Evolutionary conservation across 805 yeast species (phyloP).

Genomic region (Myxozyma udenii): DNA sequence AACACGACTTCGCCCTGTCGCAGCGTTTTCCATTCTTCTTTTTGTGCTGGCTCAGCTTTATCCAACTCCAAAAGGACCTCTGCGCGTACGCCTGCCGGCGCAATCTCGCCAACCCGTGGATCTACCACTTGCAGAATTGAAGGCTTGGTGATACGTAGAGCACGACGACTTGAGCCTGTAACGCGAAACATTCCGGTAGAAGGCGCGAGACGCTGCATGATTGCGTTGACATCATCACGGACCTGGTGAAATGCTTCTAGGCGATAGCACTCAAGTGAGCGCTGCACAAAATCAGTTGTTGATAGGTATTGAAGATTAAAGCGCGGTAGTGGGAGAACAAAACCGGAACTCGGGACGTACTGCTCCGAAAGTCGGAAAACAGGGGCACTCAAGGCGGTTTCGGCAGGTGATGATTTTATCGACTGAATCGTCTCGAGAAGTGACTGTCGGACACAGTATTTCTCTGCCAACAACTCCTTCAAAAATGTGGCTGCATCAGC

Average conservation of each 20-base stretch:
- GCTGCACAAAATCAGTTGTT: slow-evolving; percentile 34
- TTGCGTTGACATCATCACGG: slow-evolving; percentile 30
- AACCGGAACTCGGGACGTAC: slow-evolving; percentile 2
- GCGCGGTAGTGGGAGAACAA: slow-evolving; percentile 27
- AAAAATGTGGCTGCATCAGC: background rate
- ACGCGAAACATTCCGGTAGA: slow-evolving; percentile 14
- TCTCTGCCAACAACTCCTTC: background rate
- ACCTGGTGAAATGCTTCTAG: slow-evolving; percentile 31
- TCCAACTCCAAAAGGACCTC: slow-evolving; percentile 33
- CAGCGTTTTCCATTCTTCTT: slow-evolving; percentile 36
- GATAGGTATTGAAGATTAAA: slow-evolving; percentile 36
- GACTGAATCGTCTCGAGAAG: background rate
- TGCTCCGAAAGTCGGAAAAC: slow-evolving; percentile 10
- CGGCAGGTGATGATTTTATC: slow-evolving; percentile 17
- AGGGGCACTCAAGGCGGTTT: slow-evolving; percentile 7
- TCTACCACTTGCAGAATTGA: slow-evolving; percentile 31
- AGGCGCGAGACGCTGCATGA: slow-evolving; percentile 29
- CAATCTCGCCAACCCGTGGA: slow-evolving; percentile 32
- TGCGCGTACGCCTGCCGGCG: slow-evolving; percentile 32
- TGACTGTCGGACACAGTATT: slow-evolving; percentile 8
- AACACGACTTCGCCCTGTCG: slow-evolving; percentile 33
- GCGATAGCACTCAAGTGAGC: slow-evolving; percentile 30
- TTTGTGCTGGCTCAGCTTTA: slow-evolving; percentile 9
- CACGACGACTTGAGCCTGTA: slow-evolving; percentile 33
- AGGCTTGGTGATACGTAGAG: slow-evolving; percentile 23